Conservation (phyloP, 2,329 filamentous ascomycete species). For the Botryotinia convoluta region DNA sequence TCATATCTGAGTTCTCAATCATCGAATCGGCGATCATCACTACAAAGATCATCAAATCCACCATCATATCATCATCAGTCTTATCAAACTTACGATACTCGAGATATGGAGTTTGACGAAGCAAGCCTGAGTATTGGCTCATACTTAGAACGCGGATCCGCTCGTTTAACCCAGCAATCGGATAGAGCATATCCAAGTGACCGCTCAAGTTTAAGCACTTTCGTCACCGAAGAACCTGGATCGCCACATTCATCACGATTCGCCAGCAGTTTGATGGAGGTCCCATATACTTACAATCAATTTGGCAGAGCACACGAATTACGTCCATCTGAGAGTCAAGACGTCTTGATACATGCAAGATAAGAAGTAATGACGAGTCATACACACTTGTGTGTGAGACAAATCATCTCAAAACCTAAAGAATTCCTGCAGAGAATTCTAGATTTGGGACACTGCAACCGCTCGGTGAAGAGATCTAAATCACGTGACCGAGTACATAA, state of each 20-base stretch:
- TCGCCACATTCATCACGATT: slow-evolving; percentile 11
- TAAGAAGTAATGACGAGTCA: not conserved
- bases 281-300: not conserved
- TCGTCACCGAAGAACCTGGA: not conserved
- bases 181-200: not conserved
- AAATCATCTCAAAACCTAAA: not conserved
- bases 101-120: slow-evolving; percentile 8
- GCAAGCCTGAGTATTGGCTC: slow-evolving; percentile 9
- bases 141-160: not conserved
- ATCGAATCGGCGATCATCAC: not conserved
- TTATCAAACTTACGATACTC: slow-evolving; percentile 7
- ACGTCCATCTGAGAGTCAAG: not conserved
- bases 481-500: not conserved
- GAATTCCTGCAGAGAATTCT: not conserved
- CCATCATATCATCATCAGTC: not conserved
- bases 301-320: not conserved
- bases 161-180: slow-evolving; percentile 4
- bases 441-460: not conserved
- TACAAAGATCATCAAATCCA: not conserved
- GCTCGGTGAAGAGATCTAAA: not conserved
- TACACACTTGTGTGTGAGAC: slow-evolving; percentile 1
- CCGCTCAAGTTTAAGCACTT: slow-evolving; percentile 1
- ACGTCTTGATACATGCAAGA: slow-evolving; percentile 5
- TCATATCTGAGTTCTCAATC: slow-evolving; percentile 10
- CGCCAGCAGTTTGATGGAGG: slow-evolving; percentile 2